Base-by-base conservation (phyloP, 352 stramenopile genomes). In the Globisporangium uncinulatum region DNA sequence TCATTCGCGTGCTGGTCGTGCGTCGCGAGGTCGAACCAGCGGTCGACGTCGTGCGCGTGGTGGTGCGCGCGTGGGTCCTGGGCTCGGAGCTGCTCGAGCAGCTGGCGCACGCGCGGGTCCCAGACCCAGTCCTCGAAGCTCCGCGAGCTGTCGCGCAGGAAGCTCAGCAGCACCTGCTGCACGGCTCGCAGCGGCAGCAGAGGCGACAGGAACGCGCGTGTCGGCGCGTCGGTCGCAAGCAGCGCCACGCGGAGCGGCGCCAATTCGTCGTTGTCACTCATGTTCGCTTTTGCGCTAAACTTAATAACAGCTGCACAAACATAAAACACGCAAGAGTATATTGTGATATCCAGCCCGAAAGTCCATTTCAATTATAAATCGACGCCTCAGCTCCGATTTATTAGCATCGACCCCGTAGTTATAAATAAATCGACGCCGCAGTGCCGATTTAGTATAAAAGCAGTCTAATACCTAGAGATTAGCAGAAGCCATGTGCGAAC, bases 161-260 rank as follows among this genome's bases (percentile, higher is more conserved):
- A 94, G 43, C 76, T 76, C 39, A 89, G 44, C 45, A 94, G 67
- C 54, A 92, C 65, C 17, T 92, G 67, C 56, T 88, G 82, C 42
- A 92, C 79, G 7, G 82, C 71, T 6, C 63, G 66, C 13, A 90
- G 59, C 32, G 67, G 64, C 31, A 94, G 62, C 43, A 94, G 63
- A 5, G 82, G 79, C 5, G 65, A 63, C 17, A 94, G 51, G 20
- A 91, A 73, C 37, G 55, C 52, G 53, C 79, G 70, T 20, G 82
- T 92, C 59, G 77, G 52, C 39, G 74, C 68, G 63, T 88, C 75
- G 24, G 64, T 70, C 7, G 55, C 42, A 10, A 59, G 50, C 10
- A 94, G 75, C 59, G 57, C 73, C 0, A 48, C 41, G 39, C 70
- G 71, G 54, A 94, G 65, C 15, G 49, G 62, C 57, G 57, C 60